phyloP scores from a whole-genome alignment of 164 flowering plant species.

The Magnolia changhungtana region DNA sequence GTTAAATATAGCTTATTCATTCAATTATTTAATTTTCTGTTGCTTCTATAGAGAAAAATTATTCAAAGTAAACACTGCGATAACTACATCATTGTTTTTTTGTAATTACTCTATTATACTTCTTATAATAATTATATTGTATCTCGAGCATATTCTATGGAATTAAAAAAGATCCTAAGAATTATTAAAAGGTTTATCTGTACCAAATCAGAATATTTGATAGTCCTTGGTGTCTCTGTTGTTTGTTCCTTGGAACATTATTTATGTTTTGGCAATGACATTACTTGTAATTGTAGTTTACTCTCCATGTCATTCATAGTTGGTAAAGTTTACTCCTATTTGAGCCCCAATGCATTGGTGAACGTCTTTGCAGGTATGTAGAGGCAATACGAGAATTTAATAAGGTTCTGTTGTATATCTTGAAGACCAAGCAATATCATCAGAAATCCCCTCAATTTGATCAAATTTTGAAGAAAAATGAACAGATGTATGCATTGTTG shows the following conservation, averaged over 20 bases:
- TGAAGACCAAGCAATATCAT: slow-evolving; percentile 90
- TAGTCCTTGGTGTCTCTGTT: neutral
- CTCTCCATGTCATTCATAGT: neutral
- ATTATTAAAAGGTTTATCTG: too few species aligned
- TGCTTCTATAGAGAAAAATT: too few species aligned
- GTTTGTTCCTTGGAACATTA: neutral
- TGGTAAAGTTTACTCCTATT: neutral
- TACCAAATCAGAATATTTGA: too few species aligned
- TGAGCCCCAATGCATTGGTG: neutral
- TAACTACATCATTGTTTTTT: too few species aligned
- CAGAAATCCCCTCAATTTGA: slow-evolving; percentile 97
- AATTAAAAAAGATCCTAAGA: too few species aligned
- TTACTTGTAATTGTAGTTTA: neutral
- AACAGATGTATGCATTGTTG: slow-evolving; percentile 98
- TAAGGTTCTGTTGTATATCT: slow-evolving; percentile 80
- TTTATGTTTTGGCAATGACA: neutral
- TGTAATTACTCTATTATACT: too few species aligned
- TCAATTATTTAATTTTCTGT: too few species aligned
- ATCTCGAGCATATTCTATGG: too few species aligned
- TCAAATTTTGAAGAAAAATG: slow-evolving; percentile 97
- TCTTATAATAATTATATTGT: too few species aligned
- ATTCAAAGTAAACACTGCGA: too few species aligned
- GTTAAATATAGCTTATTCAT: too few species aligned
- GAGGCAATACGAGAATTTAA: slow-evolving; percentile 91
- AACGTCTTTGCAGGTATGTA: slow-evolving; percentile 53